Base-by-base conservation (phyloP, 768 basidiomycete genomes). In the Mycena maculata region DNA sequence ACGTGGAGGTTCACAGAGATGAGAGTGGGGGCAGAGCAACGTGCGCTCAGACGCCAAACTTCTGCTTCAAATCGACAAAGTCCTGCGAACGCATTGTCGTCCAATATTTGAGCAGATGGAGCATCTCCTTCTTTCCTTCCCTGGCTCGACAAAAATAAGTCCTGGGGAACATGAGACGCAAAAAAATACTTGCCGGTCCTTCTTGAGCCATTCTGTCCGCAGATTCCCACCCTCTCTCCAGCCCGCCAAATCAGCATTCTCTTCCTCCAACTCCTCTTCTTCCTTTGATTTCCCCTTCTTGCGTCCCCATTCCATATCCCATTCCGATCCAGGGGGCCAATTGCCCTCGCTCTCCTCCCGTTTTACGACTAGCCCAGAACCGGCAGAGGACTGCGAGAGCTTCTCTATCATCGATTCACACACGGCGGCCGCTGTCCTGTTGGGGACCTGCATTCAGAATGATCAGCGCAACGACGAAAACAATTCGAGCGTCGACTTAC, bases 141-240 rank as follows among this genome's bases (percentile, higher is more conserved):
- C 89, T 91, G 73, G 44, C 70, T 59, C 65, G 44, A 54, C n/a
- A 28, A 41, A 47, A 33, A 61, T 66, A 59, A 67, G 61, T 45
- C 59, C 31, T 63, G 44, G 57, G 30, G 33, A 33, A 28, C 42
- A 25, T 13, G 33, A 36, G 33, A 16, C 38, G 25, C 41, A 30
- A 67, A 42, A 53, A 60, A 65, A 56, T 47, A 75, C 82, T 78
- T 69, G 78, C 90, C 82, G 83, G 65, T 87, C 86, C 74, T 85
- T 86, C 76, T 82, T 85, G 41, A 81, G 76, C 90, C 90, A 91
- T 71, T 90, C 90, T 57, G 76, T 76, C 71, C 82, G 82, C 67
- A 81, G 72, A 68, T 74, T 73, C 8, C 89, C 90, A 33, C 81
- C 83, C 69, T 85, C 82, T 69, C 78, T 78, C 90, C 90, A 91